Evolutionary conservation across 441 rosid species (phyloP).

Genomic region (Adansonia madagascariensis): DNA sequence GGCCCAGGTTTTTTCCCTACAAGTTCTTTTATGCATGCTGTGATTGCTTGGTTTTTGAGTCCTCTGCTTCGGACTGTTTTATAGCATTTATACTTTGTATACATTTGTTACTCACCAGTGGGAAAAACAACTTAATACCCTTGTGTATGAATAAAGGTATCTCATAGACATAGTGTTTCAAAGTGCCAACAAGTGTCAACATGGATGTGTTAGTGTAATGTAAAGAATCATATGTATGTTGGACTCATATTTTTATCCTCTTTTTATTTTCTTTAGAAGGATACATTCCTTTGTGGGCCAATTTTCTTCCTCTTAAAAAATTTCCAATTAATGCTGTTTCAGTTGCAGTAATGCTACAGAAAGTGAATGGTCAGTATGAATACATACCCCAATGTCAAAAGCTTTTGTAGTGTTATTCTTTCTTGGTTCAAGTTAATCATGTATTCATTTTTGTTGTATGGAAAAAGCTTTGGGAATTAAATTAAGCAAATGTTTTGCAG

Average conservation of each 20-base stretch:
- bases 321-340: not conserved
- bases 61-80: slow-evolving; percentile 6
- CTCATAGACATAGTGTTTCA: not conserved
- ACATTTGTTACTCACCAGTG: not conserved
- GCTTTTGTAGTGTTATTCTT: not conserved
- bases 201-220: not conserved
- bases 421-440: slow-evolving; percentile 3
- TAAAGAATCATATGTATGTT: not conserved
- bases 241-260: not conserved
- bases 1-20: slow-evolving; percentile 72
- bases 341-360: slow-evolving; percentile 5
- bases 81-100: not conserved
- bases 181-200: slow-evolving; percentile 11
- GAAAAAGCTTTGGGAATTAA: slow-evolving; percentile 7
- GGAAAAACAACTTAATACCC: slow-evolving; percentile 4
- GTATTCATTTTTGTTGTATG: not conserved
- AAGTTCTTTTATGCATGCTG: slow-evolving; percentile 21
- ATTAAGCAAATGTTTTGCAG: slow-evolving; percentile 4
- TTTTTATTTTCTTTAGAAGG: slow-evolving; percentile 2
- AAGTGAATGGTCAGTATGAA: slow-evolving; percentile 2
- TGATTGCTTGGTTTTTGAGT: not conserved
- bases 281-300: not conserved
- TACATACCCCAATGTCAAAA: not conserved
- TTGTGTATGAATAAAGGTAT: slow-evolving; percentile 3
- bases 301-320: not conserved